Base-by-base conservation (phyloP, 139 green algal genomes). In the Astrephomene gubernaculifera region DNA sequence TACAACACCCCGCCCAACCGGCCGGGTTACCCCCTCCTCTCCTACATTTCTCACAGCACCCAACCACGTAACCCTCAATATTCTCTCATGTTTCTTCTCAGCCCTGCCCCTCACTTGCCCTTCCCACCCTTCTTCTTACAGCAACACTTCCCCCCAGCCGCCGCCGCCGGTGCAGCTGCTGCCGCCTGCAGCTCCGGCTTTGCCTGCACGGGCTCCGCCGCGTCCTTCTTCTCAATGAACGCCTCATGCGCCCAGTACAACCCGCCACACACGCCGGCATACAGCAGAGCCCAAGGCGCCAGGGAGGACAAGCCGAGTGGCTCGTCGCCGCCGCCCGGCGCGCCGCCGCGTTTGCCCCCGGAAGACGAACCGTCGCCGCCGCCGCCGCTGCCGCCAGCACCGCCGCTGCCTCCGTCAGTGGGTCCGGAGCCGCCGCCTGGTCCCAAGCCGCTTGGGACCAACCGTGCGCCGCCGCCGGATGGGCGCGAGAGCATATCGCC, bases 381-480 rank as follows among this genome's bases (percentile, higher is more conserved):
- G 60, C 78, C 78, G n/a, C 63, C 44, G 43, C 21, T 53, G 49
- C 73, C 73, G 33, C 53, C 73, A 27, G 6, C 29, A 41, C 61
- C 27, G 27, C 25, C 41, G 38, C 68, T 25, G 68, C 38, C 8
- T 36, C 68, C 60, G 35, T 38, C 39, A 10, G 36, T 71, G 25
- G 54, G 9, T 19, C 60, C 57, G 57, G 49, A 31, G 53, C 31
- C 63, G 78, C 78, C 41, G 63, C 75, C 43, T 9, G 22, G 53
- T 14, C 43, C 63, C 0, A 52, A 25, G 21, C n/a, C 43, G 78
- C 63, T 53, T 7, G 63, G 43, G 78, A 65, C 49, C 61, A 84
- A 65, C n/a, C 78, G 78, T 24, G 78, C 43, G 31, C 24, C 78
- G 44, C 78, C 78, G 78, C 78, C 78, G 5, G 78, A 41, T 31